Base-by-base conservation (phyloP, 805 yeast genomes). In the Starmerella sirachaensis region DNA sequence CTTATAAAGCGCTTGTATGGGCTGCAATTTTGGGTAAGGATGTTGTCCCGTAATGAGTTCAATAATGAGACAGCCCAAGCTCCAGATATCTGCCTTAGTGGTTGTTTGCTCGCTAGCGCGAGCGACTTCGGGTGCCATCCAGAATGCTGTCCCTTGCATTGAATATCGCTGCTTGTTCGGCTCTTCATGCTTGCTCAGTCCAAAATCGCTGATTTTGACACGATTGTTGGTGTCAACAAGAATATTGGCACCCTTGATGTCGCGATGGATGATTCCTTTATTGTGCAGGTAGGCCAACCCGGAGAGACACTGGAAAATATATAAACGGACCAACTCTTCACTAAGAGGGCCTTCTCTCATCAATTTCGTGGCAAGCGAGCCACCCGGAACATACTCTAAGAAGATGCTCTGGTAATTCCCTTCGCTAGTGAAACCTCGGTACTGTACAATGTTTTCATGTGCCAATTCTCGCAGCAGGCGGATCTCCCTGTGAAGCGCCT, bases 81-180 rank as follows among this genome's bases (percentile, higher is more conserved):
- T 83, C 98, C 98, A 91, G 18, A 91, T 84, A 57, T 91, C 98
- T 0, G 94, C 94, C 58, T 83, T 84, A 26, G 79, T 76, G 1
- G 97, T 88, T 37, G 88, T 82, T 0, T 85, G 82, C 2, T 82
- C 77, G 13, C 39, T 39, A 54, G 86, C 96, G 52, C 85, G 83
- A 13, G 91, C 97, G 7, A 91, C 97, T 56, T 91, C 98, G 0
- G 98, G 98, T 0, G 98, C 97, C 98, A 91, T 91, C 97, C 98
- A 91, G 55, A 78, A 91, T 0, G 88, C 85, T 0, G 94, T 83
- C 0, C 98, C 98, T 59, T 88, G 96, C 37, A 84, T 61, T 0
- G 94, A 84, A 2, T 82, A 86, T 30, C 96, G 70, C 46, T 71
- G 72, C 18, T 51, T 43, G 35, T 50, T 59, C 23, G 80, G 74